Percentiles rank a stretch among this genome's conserved stretches.
Evolutionary conservation across 306 rosid species (phyloP).

Genomic region (Cucumis hystrix): DNA sequence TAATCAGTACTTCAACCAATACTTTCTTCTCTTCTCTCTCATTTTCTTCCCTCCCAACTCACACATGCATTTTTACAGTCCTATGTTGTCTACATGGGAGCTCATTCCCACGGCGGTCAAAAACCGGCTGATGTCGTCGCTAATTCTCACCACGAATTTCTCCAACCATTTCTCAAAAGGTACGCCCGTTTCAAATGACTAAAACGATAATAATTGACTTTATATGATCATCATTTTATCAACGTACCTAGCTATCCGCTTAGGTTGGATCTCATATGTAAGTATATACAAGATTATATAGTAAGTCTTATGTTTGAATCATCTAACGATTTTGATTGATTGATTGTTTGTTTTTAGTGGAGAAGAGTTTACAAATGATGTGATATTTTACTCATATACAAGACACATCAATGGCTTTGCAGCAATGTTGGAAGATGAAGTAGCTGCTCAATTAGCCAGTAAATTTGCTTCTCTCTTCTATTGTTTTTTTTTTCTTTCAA

Average conservation of each 20-base stretch:
- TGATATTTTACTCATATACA: slow-evolving; percentile 75
- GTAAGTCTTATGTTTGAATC: no score
- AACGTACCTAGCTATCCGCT: background rate
- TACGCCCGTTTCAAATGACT: background rate
- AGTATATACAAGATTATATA: no score
- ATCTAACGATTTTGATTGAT: background rate
- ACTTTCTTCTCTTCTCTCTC: background rate
- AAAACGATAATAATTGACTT: background rate
- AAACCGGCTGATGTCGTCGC: slow-evolving; percentile 22
- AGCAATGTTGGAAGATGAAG: slow-evolving; percentile 59
- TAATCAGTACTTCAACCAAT: background rate
- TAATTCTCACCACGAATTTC: slow-evolving; percentile 55
- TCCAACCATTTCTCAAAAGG: slow-evolving; percentile 68
- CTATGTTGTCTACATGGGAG: slow-evolving; percentile 78
- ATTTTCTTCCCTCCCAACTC: background rate
- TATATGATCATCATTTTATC: no score
- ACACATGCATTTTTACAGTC: slow-evolving; percentile 26
- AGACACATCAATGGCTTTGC: slow-evolving; percentile 91
- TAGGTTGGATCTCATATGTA: background rate
- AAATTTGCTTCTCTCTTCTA: background rate
- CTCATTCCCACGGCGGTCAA: slow-evolving; percentile 51
- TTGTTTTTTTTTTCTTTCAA: no score
- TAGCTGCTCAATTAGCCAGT: slow-evolving; percentile 57
- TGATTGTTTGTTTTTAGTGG: slow-evolving; percentile 7
- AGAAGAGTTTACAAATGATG: slow-evolving; percentile 34